These are phyloP conservation scores for Cyclotella kingstonii DNA, from an alignment of 108 stramenopile genomes.

Conservation along the genomic window DNA sequence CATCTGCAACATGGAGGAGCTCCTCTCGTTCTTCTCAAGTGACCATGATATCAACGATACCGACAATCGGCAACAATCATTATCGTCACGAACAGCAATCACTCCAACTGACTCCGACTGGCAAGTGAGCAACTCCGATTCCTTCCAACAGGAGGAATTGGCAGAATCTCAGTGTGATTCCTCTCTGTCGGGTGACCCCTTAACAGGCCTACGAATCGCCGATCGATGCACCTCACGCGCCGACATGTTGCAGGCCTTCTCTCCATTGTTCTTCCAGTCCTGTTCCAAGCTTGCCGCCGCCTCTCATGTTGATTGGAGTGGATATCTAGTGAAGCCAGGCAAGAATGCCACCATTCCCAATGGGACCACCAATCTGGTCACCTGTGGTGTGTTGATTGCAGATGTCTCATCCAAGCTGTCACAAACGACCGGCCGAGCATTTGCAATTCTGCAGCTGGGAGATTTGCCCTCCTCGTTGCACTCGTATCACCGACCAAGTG, in stretches of 20 bases:
- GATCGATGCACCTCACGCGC: conserved; percentile 39
- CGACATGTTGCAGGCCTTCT: conserved; percentile 29
- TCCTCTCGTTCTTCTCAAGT: conserved; percentile 27
- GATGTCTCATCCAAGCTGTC: conserved; percentile 16
- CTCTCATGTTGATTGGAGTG: conserved; percentile 22
- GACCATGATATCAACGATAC: not conserved
- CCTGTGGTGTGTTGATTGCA: conserved; percentile 27
- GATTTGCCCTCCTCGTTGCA: conserved; percentile 31
- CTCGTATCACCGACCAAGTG: not conserved
- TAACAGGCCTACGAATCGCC: conserved; percentile 33
- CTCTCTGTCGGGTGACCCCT: conserved; percentile 14
- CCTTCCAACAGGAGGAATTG: not conserved
- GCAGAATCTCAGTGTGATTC: not conserved
- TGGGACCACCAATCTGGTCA: conserved; percentile 33
- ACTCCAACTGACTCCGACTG: not conserved
- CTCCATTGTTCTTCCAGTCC: conserved; percentile 16
- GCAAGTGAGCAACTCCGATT: not conserved
- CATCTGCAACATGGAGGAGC: conserved; percentile 43
- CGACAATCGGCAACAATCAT: not conserved
- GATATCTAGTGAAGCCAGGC: conserved; percentile 2
- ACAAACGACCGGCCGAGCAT: conserved; percentile 65
- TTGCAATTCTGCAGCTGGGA: conserved; percentile 61
- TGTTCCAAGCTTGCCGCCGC: conserved; percentile 23
- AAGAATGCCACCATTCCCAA: not conserved
- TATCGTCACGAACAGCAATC: not conserved